A percentile compares a stretch with the other conserved stretches of the same genome.
Conservation (phyloP, 306 rosid genomes). For the Castanea sativa region DNA sequence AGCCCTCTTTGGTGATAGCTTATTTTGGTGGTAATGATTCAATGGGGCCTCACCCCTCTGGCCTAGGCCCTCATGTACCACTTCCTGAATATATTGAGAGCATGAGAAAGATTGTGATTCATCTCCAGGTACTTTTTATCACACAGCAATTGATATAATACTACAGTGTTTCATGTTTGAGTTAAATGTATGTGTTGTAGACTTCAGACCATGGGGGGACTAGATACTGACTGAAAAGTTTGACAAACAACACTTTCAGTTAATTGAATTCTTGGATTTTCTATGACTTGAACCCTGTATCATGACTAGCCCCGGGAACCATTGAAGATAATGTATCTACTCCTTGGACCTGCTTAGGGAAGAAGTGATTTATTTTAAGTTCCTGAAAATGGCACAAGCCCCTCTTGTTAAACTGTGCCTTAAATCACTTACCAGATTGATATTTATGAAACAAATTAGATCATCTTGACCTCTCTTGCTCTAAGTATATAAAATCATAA, state of each 20-base stretch:
- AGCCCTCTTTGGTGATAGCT: conserved; percentile 83
- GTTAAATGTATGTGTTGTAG: not conserved
- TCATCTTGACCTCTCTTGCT: not conserved
- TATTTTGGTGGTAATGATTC: conserved; percentile 96
- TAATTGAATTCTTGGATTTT: not conserved
- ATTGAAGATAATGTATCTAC: not conserved
- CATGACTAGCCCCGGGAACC: not conserved
- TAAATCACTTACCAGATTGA: not conserved
- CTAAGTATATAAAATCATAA: not conserved
- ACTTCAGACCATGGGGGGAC: not conserved
- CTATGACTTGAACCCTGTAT: not conserved
- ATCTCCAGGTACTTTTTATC: conserved; percentile 63
- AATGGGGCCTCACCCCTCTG: conserved; percentile 87
- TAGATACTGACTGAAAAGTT: not conserved
- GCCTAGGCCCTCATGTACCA: conserved; percentile 93
- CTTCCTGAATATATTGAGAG: conserved; percentile 72
- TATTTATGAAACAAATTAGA: not conserved
- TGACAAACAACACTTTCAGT: not conserved
- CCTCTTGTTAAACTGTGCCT: not conserved
- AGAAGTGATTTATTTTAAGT: not conserved
- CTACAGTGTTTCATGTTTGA: not conserved
- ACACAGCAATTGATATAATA: not conserved
- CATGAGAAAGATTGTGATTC: conserved; percentile 70
- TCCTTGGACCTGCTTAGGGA: not conserved
- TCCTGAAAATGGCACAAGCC: not conserved